phyloP scores from a whole-genome alignment of 371 early-diverging fungal genomes.

The Globomyces sp. region DNA sequence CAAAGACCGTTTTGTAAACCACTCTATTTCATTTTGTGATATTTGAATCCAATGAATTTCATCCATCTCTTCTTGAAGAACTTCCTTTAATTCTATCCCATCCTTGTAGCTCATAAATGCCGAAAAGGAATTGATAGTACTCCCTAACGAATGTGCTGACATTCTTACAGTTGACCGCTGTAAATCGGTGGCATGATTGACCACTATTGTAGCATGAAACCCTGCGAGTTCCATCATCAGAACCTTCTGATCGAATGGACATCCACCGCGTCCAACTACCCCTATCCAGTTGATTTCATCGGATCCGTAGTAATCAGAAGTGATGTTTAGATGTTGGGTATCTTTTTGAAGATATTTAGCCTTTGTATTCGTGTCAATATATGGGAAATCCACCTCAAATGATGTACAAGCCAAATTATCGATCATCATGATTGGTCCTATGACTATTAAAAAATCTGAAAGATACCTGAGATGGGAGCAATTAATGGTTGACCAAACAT shows the following conservation, averaged over 20 bases:
- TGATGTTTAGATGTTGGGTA: not conserved
- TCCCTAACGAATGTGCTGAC: slow-evolving; percentile 14
- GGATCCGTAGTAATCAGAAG: not conserved
- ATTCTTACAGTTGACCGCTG: slow-evolving; percentile 5
- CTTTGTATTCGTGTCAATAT: not conserved
- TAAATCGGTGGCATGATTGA: slow-evolving; percentile 15
- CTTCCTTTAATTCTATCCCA: not conserved
- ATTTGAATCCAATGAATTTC: not conserved
- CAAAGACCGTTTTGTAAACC: not conserved
- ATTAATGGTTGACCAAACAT: slow-evolving; percentile 5
- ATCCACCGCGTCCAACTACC: slow-evolving; percentile 38
- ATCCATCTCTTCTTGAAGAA: not conserved
- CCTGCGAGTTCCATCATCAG: slow-evolving; percentile 38
- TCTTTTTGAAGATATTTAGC: too few species aligned
- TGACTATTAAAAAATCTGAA: not conserved
- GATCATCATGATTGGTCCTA: not conserved
- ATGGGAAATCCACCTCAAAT: not conserved
- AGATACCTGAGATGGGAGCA: slow-evolving; percentile 2
- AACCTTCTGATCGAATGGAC: slow-evolving; percentile 44
- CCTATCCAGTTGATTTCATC: slow-evolving; percentile 17
- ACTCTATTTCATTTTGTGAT: not conserved
- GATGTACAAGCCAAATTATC: not conserved
- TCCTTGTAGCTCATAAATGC: slow-evolving; percentile 8
- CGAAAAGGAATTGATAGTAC: not conserved
- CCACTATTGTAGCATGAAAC: slow-evolving; percentile 31